Percentiles rank a stretch among this genome's conserved stretches.
phyloP scores from a whole-genome alignment of 768 basidiomycete species.

The Clavaria fumosa region DNA sequence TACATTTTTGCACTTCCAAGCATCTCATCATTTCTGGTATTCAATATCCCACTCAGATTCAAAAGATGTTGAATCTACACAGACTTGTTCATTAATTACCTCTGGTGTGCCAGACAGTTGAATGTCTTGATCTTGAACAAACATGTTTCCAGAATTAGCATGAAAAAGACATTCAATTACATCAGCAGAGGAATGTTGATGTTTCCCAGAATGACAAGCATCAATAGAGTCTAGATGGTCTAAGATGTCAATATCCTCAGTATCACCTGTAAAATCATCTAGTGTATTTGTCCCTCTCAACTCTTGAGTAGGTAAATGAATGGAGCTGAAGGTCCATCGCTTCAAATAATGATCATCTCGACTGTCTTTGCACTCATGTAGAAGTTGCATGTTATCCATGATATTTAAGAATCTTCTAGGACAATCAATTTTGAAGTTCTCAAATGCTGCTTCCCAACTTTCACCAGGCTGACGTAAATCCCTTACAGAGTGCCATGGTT shows the following conservation, averaged over 20 bases:
- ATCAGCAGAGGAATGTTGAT: neutral
- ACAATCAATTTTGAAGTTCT: conserved; percentile 7
- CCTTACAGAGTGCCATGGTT: conserved; percentile 21
- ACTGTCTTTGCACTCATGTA: conserved; percentile 26
- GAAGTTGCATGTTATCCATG: conserved; percentile 26
- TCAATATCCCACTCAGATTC: conserved; percentile 9
- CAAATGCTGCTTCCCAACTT: conserved; percentile 20
- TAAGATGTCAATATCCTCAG: conserved; percentile 9
- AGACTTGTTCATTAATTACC: neutral
- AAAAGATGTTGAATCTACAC: neutral
- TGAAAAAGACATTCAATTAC: conserved; percentile 8
- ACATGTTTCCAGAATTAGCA: conserved; percentile 7
- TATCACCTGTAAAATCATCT: conserved; percentile 7
- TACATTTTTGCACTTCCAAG: conserved; percentile 8
- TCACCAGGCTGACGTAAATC: conserved; percentile 13
- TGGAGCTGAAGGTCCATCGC: too few species aligned
- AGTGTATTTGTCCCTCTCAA: too few species aligned
- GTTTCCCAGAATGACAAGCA: conserved; percentile 1
- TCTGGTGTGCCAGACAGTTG: neutral
- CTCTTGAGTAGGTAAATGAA: too few species aligned
- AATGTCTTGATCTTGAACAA: neutral
- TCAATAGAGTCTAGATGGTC: conserved; percentile 11
- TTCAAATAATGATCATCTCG: conserved; percentile 20
- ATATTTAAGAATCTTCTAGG: conserved; percentile 5
- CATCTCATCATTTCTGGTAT: conserved; percentile 9